Conservation (phyloP, 306 rosid genomes). For the Citrullus amarus region DNA sequence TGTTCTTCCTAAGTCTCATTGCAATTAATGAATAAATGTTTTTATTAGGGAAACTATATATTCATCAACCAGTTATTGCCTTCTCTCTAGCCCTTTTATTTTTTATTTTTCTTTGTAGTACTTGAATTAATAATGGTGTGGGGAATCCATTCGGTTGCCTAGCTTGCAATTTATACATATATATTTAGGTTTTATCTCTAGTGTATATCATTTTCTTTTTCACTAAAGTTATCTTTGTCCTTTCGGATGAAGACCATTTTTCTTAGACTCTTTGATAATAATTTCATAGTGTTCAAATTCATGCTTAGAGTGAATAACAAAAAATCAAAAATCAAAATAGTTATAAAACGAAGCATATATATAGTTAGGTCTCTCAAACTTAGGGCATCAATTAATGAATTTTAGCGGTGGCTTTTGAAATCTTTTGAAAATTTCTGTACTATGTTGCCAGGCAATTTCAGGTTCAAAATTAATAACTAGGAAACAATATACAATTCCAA, state of each 20-base stretch:
- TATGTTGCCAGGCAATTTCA: background rate
- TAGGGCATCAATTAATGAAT: background rate
- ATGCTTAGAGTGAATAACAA: no score
- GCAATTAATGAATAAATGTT: background rate
- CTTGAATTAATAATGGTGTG: slow-evolving; percentile 1
- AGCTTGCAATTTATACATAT: background rate
- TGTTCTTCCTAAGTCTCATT: background rate
- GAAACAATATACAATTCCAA: background rate
- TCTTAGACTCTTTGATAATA: background rate
- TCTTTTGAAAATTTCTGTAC: background rate
- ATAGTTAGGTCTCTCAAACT: background rate
- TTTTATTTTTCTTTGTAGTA: background rate
- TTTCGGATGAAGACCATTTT: background rate
- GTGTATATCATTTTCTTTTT: background rate
- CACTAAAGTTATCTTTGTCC: background rate
- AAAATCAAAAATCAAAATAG: background rate
- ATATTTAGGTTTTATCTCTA: background rate
- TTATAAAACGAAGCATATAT: background rate
- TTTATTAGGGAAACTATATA: background rate
- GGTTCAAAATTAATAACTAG: background rate
- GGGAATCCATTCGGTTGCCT: background rate
- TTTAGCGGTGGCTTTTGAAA: background rate
- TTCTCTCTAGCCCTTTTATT: background rate
- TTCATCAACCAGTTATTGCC: background rate
- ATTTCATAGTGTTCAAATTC: no score